A percentile compares a stretch with the other conserved stretches of the same genome.
These are phyloP conservation scores for Tuber umbilicatum DNA, from an alignment of 495 filamentous ascomycete genomes.

Conservation along the genomic window DNA sequence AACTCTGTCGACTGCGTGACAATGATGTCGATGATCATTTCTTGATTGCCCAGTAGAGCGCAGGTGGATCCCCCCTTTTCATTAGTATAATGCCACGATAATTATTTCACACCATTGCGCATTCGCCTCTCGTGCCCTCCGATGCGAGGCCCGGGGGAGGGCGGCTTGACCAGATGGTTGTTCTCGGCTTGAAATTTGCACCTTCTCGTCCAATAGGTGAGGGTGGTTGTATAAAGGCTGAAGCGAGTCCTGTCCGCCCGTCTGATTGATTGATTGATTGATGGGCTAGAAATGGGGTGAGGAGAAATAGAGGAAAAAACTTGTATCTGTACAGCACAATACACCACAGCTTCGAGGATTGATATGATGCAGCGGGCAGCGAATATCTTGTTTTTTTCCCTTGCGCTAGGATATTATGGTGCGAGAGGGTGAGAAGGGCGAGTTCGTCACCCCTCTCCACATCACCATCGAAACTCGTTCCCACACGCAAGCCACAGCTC, in stretches of 20 bases:
- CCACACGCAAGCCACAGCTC: too few relatives aligned
- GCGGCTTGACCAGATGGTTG: neutral
- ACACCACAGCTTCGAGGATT: neutral
- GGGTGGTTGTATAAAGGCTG: neutral
- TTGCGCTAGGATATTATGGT: neutral
- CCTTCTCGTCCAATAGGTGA: neutral
- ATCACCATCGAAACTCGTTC: too few relatives aligned
- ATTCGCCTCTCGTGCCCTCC: neutral
- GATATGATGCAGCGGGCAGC: neutral
- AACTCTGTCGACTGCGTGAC: neutral
- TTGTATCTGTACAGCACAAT: neutral
- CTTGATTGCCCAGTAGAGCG: neutral
- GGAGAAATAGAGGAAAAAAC: neutral
- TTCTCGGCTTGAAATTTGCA: neutral
- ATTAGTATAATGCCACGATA: neutral
- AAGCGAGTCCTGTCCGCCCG: neutral
- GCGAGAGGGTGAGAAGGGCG: too few relatives aligned
- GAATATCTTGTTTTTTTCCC: neutral
- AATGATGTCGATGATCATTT: neutral
- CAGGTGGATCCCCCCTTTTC: neutral
- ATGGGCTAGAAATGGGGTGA: neutral
- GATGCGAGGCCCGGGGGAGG: neutral
- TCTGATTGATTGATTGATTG: neutral
- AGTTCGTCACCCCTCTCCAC: too few relatives aligned
- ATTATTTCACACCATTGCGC: neutral